Conservation (phyloP, 352 stramenopile genomes). For the Phytophthora hybrid region DNA sequence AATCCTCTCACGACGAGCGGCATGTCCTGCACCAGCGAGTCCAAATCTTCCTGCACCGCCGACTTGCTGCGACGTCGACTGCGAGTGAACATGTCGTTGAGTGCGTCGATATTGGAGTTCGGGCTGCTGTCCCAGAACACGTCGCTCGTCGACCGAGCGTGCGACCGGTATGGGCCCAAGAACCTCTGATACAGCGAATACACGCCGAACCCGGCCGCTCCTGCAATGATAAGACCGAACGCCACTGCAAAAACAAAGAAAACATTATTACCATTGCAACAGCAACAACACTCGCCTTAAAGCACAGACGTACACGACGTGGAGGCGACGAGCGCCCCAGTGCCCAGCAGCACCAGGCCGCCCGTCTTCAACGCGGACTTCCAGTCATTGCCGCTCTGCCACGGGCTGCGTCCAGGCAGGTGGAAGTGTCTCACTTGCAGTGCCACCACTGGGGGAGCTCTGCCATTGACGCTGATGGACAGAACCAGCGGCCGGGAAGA, state of each 20-base stretch:
- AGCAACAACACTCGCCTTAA: background rate
- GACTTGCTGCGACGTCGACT: conserved; percentile 28
- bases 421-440: conserved; percentile 42
- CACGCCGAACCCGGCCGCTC: conserved; percentile 72
- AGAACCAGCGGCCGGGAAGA: conserved; percentile 17
- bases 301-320: conserved; percentile 61
- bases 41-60: conserved; percentile 48
- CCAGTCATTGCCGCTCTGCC: conserved; percentile 56
- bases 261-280: conserved; percentile 4
- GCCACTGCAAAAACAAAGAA: conserved; percentile 51
- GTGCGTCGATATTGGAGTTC: conserved; percentile 55
- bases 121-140: conserved; percentile 48
- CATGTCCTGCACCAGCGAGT: conserved; percentile 64
- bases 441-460: background rate
- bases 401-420: conserved; percentile 48
- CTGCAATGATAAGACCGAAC: conserved; percentile 74
- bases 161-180: conserved; percentile 56
- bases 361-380: conserved; percentile 65
- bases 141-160: conserved; percentile 31
- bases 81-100: conserved; percentile 57
- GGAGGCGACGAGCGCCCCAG: conserved; percentile 61
- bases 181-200: conserved; percentile 79
- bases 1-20: conserved; percentile 66
- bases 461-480: background rate
- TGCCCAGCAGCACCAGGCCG: conserved; percentile 65